Evolutionary conservation across 306 rosid genomes (phyloP), one percentile per base, ranked within the genome.

Genomic region (Citrullus amarus): DNA sequence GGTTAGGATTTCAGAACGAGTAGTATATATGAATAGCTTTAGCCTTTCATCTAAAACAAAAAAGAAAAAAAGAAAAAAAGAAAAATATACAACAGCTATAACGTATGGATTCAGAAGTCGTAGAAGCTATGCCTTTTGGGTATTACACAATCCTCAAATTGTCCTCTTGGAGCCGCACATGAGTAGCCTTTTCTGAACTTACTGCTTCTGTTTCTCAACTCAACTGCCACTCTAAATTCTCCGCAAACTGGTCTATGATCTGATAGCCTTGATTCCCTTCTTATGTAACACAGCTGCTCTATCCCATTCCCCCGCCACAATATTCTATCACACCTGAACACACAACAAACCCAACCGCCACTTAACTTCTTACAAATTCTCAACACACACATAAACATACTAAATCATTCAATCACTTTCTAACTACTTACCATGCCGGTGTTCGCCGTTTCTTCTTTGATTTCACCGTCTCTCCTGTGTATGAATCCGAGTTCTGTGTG

Each of bases 391-490:
- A 5, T n/a, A 53, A 5, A 53, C 57, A 11, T 13, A 48, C 2
- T 0, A 2, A 0, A 2, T 10, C 0, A 48, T 48, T 48, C 54
- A 48, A 12, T 48, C 54, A 48, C 54, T 48, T 48, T 48, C 54
- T 48, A 3, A 48, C 54, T 48, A 48, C 54, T 48, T 48, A 53
- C 96, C 98, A 93, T 61, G 98, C 93, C 0, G 98, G 98, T 5
- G 98, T 93, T 78, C 98, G 83, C 4, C 96, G 95, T 86, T 93
- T 93, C 86, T 84, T 91, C 88, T 89, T 93, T 67, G 98, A 89
- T 81, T 93, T 88, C 61, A 82, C 79, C 1, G 95, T 91, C 79
- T 93, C 98, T 14, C 98, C 98, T 6, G 95, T 91, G 58, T 93
- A 93, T 70, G 93, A 87, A 66, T 93, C 96, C 22, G 98, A 91